A percentile compares a stretch with the other conserved stretches of the same genome.
phyloP scores from a whole-genome alignment of 352 stramenopile genomes.

The Phytophthora palmivora region DNA sequence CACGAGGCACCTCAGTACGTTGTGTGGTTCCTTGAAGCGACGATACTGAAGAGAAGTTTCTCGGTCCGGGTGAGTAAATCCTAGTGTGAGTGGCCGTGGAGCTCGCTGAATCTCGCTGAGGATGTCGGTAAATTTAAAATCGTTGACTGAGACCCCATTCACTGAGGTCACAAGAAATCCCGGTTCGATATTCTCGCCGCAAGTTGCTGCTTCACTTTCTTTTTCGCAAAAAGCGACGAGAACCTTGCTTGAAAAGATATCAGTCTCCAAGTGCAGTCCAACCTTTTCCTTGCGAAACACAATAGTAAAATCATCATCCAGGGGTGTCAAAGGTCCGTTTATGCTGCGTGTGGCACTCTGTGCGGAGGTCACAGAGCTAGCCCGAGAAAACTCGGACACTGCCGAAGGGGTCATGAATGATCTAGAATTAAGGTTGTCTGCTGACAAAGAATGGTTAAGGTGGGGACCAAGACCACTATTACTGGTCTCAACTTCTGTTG shows the following conservation, averaged over 20 bases:
- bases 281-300: conserved; percentile 69
- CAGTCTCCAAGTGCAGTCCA: conserved; percentile 73
- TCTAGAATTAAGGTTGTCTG: conserved; percentile 17
- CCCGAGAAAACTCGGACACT: conserved; percentile 22
- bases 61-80: conserved; percentile 54
- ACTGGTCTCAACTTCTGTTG: conserved; percentile 14
- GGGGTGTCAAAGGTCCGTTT: conserved; percentile 7
- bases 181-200: conserved; percentile 45
- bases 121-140: conserved; percentile 57
- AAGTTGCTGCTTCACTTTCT: conserved; percentile 59
- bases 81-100: conserved; percentile 56
- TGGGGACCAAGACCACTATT: conserved; percentile 3
- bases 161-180: conserved; percentile 73
- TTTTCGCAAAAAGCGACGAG: conserved; percentile 71
- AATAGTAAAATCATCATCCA: conserved; percentile 62
- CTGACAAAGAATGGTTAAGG: conserved; percentile 20
- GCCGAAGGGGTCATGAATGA: conserved; percentile 5
- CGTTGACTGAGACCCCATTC: conserved; percentile 54
- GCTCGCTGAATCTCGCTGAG: conserved; percentile 58
- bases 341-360: conserved; percentile 4
- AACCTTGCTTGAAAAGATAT: conserved; percentile 65
- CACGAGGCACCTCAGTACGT: conserved; percentile 59
- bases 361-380: conserved; percentile 11
- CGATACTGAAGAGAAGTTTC: conserved; percentile 39
- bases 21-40: conserved; percentile 59